Evolutionary conservation across 371 early-diverging fungal species (phyloP).

Genomic region (Choanephora cucurbitarum): DNA sequence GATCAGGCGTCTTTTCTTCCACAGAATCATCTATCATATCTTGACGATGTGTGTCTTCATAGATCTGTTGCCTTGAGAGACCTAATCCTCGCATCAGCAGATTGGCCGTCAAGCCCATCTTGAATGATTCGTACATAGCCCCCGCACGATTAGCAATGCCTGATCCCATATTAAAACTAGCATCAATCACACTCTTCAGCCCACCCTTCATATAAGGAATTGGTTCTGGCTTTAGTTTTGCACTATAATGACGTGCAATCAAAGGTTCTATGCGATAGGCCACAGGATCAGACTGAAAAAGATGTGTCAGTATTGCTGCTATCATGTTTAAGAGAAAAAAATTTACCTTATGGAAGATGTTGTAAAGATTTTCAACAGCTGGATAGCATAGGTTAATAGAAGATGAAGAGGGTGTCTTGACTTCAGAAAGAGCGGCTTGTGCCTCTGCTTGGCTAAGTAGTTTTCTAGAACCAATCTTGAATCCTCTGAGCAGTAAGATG

Average conservation of each 20-base stretch:
- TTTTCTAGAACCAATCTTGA: constrained; percentile 57
- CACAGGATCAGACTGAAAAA: constrained; percentile 42
- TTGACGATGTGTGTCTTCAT: constrained; percentile 36
- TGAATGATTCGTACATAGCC: constrained; percentile 68
- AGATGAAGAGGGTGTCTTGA: constrained; percentile 22
- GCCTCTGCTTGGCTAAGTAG: constrained; percentile 12
- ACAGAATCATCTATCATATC: constrained; percentile 21
- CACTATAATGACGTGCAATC: constrained; percentile 52
- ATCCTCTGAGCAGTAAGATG: constrained; percentile 74
- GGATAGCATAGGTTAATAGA: constrained; percentile 51
- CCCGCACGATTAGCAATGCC: constrained; percentile 73
- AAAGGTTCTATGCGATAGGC: constrained; percentile 74
- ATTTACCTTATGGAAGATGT: constrained; percentile 74
- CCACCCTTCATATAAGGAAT: constrained; percentile 88
- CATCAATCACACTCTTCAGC: constrained; percentile 65
- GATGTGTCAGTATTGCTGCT: too few species aligned
- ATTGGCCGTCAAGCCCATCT: constrained; percentile 58
- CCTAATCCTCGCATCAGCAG: constrained; percentile 60
- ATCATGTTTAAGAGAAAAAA: too few species aligned
- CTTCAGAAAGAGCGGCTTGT: constrained; percentile 28
- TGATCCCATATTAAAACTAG: constrained; percentile 59
- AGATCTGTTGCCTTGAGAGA: constrained; percentile 44
- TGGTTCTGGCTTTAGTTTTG: constrained; percentile 64
- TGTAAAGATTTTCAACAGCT: constrained; percentile 73
- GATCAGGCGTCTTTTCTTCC: constrained; percentile 19